Conservation (phyloP, 1,284 basidiomycete genomes). For the Singerocomus inundabilis region DNA sequence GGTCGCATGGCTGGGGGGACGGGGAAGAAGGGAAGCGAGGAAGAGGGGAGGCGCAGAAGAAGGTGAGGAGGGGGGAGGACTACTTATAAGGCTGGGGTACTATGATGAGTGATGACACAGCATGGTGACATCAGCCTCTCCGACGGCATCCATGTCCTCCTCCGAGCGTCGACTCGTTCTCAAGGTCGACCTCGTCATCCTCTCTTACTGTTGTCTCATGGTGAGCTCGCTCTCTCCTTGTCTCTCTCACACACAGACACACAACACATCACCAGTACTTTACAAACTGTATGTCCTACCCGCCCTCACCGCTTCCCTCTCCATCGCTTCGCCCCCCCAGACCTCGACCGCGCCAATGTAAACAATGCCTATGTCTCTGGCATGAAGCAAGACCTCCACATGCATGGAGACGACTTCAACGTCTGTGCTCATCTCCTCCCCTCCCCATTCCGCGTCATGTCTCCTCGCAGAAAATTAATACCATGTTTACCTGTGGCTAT, state of each 20-base stretch:
- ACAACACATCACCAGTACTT: slow-evolving; percentile 47
- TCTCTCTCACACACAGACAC: too few relatives aligned
- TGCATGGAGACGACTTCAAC: slow-evolving; percentile 72
- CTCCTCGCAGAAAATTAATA: slow-evolving; percentile 56
- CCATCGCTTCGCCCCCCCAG: slow-evolving; percentile 35
- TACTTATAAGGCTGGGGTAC: slow-evolving; percentile 12
- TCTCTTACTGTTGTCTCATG: slow-evolving; percentile 70
- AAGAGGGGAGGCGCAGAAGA: background rate
- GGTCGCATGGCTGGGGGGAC: slow-evolving; percentile 11
- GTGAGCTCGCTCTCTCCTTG: slow-evolving; percentile 34
- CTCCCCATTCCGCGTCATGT: background rate
- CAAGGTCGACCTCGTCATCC: slow-evolving; percentile 55
- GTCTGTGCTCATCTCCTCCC: slow-evolving; percentile 33
- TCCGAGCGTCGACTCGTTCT: slow-evolving; percentile 39
- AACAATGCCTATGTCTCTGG: slow-evolving; percentile 77
- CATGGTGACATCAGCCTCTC: background rate
- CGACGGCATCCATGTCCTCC: too few relatives aligned
- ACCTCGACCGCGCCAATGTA: slow-evolving; percentile 65
- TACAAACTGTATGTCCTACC: slow-evolving; percentile 53
- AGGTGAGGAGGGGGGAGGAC: background rate
- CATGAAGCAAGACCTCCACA: slow-evolving; percentile 75
- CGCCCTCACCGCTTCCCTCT: background rate
- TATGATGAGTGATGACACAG: background rate
- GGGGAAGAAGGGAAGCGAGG: background rate
- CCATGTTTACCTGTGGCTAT: slow-evolving; percentile 71